Base-by-base conservation (phyloP, 306 rosid genomes). In the Trifolium subterraneum region DNA sequence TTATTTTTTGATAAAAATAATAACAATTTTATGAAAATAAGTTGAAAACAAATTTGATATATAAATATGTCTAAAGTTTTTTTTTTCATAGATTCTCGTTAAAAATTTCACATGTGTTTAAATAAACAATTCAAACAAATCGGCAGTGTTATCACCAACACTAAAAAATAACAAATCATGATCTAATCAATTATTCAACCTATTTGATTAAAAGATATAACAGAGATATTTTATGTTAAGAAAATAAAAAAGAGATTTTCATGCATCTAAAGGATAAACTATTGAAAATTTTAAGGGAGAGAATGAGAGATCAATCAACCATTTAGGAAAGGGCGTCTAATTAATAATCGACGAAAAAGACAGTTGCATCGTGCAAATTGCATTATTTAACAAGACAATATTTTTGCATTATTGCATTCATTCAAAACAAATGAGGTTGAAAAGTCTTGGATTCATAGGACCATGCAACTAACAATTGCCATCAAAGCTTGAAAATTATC, bases 341-440 rank as follows among this genome's bases (percentile, higher is more conserved):
- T 66, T 13, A 42, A 66, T 66, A 15, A 23, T 39, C 54, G 61
- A 75, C 18, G 76, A 80, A 72, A 77, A 67, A 72, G 85, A 80
- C 87, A 20, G 50, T 5, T 58, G 72, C 1, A 80, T 80, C 78
- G 80, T 64, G 77, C 84, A 80, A 73, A 29, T 19, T 20, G 67
- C 56, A 80, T 72, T 50, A 76, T 67, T 66, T 20, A 68, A 55
- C 60, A 68, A 74, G 35, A 44, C 36, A 41, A 64, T 16, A 31
- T 68, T 36, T 70, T 64, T 45, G 62, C 47, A 44, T 68, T 41
- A 66, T 64, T 74, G 81, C 70, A 51, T 44, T 59, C 31, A 69
- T 2, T 12, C 33, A 27, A 25, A 56, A 25, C 78, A 63, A 68
- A 15, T 41, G 41, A 63, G 38, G 64, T 11, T 42, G 55, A 78